Evolutionary conservation across 495 filamentous ascomycete genomes (phyloP).

Genomic region (Mytilinidion resinicola): DNA sequence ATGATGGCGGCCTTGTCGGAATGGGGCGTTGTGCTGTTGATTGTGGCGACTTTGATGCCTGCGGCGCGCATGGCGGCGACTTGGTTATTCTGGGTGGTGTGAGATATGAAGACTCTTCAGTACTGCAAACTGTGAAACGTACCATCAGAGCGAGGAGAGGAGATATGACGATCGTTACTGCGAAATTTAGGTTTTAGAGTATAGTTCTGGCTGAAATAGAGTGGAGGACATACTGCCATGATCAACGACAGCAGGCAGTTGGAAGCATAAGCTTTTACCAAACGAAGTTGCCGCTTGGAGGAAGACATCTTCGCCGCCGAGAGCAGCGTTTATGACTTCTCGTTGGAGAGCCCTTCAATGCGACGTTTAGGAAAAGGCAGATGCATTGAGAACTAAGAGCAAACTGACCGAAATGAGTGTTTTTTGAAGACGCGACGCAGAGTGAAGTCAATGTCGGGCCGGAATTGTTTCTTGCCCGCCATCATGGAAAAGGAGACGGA

Average conservation of each 20-base stretch:
- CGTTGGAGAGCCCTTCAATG: conserved; percentile 68
- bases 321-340: conserved; percentile 74
- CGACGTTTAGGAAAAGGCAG: conserved; percentile 10
- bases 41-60: conserved; percentile 71
- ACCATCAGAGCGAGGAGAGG: conserved; percentile 90
- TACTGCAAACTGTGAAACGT: conserved; percentile 15
- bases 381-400: background rate
- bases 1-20: conserved; percentile 62
- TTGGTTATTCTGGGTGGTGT: conserved; percentile 66
- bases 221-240: conserved; percentile 59
- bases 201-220: background rate
- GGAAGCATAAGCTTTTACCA: conserved; percentile 92
- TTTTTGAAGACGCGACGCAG: conserved; percentile 79
- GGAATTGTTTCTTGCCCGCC: conserved; percentile 18
- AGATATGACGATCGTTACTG: conserved; percentile 86
- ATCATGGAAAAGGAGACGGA: conserved; percentile 2
- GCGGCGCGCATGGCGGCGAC: conserved; percentile 69
- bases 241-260: conserved; percentile 82
- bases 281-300: conserved; percentile 95
- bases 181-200: background rate
- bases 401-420: conserved; percentile 57
- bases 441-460: conserved; percentile 74
- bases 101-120: background rate
- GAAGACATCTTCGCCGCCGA: conserved; percentile 86
- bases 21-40: conserved; percentile 72